Conservation (phyloP, 2,329 filamentous ascomycete genomes). For the Ophiocordyceps robertsii region DNA sequence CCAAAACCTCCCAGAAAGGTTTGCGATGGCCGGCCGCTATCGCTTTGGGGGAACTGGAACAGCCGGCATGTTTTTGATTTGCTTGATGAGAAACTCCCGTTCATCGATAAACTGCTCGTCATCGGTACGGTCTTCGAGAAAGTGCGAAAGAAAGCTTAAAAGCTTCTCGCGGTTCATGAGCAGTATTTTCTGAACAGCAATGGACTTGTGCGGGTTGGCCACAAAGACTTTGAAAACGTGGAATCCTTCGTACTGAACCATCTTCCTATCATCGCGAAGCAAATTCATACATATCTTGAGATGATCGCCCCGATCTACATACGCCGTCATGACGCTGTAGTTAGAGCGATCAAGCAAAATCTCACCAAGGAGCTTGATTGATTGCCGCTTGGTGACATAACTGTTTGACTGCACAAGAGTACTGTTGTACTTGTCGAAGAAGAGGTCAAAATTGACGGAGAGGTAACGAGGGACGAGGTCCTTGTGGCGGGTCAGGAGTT, state of each 20-base stretch:
- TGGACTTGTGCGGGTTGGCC: slow-evolving; percentile 95
- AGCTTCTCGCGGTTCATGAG: slow-evolving; percentile 93
- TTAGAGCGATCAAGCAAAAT: slow-evolving; percentile 89
- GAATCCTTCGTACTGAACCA: slow-evolving; percentile 99
- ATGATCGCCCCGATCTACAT: slow-evolving; percentile 89
- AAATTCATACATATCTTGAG: slow-evolving; percentile 98
- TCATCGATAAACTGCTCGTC: slow-evolving; percentile 99
- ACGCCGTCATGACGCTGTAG: slow-evolving; percentile 95
- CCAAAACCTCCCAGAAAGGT: too few species aligned
- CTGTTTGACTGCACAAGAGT: slow-evolving; percentile 81
- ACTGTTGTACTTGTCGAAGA: slow-evolving; percentile 84
- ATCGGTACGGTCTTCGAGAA: slow-evolving; percentile 87
- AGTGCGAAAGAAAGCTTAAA: slow-evolving; percentile 76
- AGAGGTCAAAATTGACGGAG: slow-evolving; percentile 78
- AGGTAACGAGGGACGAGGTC: slow-evolving; percentile 79
- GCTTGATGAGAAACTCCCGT: slow-evolving; percentile 91
- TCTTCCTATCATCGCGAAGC: slow-evolving; percentile 86
- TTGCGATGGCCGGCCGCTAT: slow-evolving; percentile 7
- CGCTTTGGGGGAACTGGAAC: slow-evolving; percentile 40
- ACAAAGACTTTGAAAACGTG: slow-evolving; percentile 99
- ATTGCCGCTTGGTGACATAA: slow-evolving; percentile 96
- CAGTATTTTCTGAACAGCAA: slow-evolving; percentile 86
- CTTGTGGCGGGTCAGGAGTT: slow-evolving; percentile 91
- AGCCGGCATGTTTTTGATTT: slow-evolving; percentile 61
- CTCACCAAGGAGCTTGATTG: slow-evolving; percentile 92